Evolutionary conservation across 1,284 basidiomycete genomes (phyloP).

Genomic region (Coniferiporia weirii): DNA sequence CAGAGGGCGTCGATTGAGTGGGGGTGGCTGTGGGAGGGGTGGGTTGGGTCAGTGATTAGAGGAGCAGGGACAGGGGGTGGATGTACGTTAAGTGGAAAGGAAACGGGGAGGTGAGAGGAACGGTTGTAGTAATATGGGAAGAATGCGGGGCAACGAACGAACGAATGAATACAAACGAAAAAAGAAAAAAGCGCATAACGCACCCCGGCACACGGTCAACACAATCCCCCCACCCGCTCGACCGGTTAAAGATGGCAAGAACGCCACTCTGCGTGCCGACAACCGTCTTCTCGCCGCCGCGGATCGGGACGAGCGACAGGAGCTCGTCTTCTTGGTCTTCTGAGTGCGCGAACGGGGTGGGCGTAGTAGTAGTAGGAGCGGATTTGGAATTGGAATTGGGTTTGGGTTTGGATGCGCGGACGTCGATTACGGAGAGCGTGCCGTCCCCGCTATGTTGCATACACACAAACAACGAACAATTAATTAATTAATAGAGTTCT

Average conservation of each 20-base stretch:
- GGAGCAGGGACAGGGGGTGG: too few species aligned
- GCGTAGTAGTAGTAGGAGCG: too few species aligned
- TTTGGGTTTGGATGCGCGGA: constrained; percentile 61
- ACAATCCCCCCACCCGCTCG: constrained; percentile 85
- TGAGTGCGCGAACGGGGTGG: constrained; percentile 70
- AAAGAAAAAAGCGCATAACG: constrained; percentile 22
- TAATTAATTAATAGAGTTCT: neutral
- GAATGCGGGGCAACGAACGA: neutral
- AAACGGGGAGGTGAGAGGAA: too few species aligned
- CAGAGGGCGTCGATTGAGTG: constrained; percentile 84
- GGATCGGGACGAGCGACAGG: constrained; percentile 75
- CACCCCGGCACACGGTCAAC: constrained; percentile 90
- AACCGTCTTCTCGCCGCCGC: constrained; percentile 72
- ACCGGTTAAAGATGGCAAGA: constrained; percentile 86
- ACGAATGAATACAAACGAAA: neutral
- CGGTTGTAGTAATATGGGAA: too few species aligned
- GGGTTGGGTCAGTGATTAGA: neutral
- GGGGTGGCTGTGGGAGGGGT: constrained; percentile 56
- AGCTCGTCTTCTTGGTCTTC: constrained; percentile 97
- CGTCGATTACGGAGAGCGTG: constrained; percentile 85
- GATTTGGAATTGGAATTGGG: too few species aligned
- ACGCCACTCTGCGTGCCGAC: constrained; percentile 91
- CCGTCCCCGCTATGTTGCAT: constrained; percentile 74
- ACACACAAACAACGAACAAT: neutral
- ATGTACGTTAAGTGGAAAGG: too few species aligned